A percentile compares a stretch with the other conserved stretches of the same genome.
Conservation (phyloP, 345 rosid species). For the Viola odorata region DNA sequence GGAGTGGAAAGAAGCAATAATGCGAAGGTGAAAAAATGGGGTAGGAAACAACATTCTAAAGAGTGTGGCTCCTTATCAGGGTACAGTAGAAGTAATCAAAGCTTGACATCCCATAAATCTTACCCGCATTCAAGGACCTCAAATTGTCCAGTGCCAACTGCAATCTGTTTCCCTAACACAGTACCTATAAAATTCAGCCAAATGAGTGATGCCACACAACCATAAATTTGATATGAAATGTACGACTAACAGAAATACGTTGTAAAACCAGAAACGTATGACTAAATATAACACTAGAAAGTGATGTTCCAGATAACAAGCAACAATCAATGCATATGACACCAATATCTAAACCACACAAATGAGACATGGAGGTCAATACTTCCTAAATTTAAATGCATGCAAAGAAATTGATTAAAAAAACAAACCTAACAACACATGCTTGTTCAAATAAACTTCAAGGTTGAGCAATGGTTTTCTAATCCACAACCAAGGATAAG, state of each 20-base stretch:
- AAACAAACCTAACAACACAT: not conserved
- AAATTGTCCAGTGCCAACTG: slow-evolving; percentile 70
- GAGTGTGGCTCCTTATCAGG: not conserved
- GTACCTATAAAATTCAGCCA: slow-evolving; percentile 34
- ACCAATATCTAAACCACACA: not conserved
- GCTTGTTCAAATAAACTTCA: not conserved
- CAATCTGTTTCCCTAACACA: slow-evolving; percentile 68
- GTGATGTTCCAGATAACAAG: slow-evolving; percentile 3
- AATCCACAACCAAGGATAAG: too few species aligned
- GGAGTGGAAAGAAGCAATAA: not conserved
- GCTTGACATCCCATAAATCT: not conserved
- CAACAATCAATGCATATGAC: not conserved
- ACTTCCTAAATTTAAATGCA: not conserved
- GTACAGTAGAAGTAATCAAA: not conserved
- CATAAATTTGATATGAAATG: not conserved
- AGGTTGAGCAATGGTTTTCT: not conserved
- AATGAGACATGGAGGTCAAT: not conserved
- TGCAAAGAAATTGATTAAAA: not conserved
- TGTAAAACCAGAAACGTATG: not conserved
- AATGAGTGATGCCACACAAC: not conserved
- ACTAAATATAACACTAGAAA: not conserved
- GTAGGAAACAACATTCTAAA: not conserved
- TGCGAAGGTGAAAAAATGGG: not conserved
- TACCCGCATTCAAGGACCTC: slow-evolving; percentile 79
- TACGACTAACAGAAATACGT: slow-evolving; percentile 1